Percentiles rank a stretch among this genome's conserved stretches.
Conservation (phyloP, 2,329 filamentous ascomycete species). For the Paramyrothecium roridum region DNA sequence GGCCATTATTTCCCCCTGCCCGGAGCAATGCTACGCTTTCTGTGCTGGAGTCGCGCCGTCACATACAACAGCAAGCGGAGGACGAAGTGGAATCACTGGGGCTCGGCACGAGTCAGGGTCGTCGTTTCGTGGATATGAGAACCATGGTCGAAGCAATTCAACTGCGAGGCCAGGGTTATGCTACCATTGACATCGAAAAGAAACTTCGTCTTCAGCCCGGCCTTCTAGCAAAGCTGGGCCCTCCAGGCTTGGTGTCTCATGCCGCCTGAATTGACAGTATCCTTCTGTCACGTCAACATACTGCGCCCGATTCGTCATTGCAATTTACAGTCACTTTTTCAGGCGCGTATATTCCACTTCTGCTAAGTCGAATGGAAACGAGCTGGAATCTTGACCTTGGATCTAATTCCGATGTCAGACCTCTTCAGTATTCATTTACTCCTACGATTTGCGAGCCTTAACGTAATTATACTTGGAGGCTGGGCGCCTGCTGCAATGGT, state of each 20-base stretch:
- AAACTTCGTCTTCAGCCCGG: conserved; percentile 42
- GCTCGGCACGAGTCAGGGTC: conserved; percentile 23
- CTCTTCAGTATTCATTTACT: too few species aligned
- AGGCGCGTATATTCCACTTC: too few species aligned
- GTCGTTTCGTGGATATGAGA: conserved; percentile 45
- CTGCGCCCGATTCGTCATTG: too few species aligned
- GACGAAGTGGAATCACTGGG: conserved; percentile 40
- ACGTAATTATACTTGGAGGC: too few species aligned
- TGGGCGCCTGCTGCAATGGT: too few species aligned
- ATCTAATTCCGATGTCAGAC: too few species aligned
- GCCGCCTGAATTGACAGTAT: neutral
- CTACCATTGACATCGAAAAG: conserved; percentile 40
- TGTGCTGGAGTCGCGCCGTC: conserved; percentile 45
- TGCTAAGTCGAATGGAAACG: too few species aligned
- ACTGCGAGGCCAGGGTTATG: conserved; percentile 37
- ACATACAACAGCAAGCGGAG: conserved; percentile 39
- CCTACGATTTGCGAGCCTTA: too few species aligned
- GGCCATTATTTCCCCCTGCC: conserved; percentile 25
- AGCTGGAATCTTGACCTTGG: too few species aligned
- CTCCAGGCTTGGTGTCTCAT: conserved; percentile 33
- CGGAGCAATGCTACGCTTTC: conserved; percentile 42
- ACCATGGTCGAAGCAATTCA: conserved; percentile 44
- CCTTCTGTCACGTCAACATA: too few species aligned
- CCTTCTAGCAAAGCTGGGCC: conserved; percentile 42
- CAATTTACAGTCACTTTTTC: neutral